Conservation (phyloP, 2,329 filamentous ascomycete genomes). For the Fusarium phyllophilum region DNA sequence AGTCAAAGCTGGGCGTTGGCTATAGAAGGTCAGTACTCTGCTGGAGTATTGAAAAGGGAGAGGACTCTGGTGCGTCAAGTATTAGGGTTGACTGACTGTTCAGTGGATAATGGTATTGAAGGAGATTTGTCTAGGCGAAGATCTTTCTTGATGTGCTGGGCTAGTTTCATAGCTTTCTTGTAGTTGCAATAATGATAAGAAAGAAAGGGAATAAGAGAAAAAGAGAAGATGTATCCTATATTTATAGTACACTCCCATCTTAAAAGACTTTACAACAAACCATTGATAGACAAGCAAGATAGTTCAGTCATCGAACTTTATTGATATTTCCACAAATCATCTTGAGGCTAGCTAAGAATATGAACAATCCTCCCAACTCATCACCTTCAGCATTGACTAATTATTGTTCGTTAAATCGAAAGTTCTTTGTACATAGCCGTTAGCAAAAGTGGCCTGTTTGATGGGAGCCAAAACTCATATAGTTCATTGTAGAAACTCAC, state of each 20-base stretch:
- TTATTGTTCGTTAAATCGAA: neutral
- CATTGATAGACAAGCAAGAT: neutral
- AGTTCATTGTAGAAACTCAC: neutral
- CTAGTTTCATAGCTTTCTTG: neutral
- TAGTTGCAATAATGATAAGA: neutral
- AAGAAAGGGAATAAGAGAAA: neutral
- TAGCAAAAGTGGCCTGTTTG: too few species aligned
- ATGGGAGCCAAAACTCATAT: too few species aligned
- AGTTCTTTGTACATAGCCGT: too few species aligned
- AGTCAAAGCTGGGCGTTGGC: neutral
- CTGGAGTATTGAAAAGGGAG: too few species aligned
- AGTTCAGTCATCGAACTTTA: neutral
- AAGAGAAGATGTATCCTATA: neutral
- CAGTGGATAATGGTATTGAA: neutral
- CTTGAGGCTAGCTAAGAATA: neutral
- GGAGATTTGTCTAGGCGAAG: neutral
- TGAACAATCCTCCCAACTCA: neutral
- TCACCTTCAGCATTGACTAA: neutral
- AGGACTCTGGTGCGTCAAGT: neutral
- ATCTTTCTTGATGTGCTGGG: neutral
- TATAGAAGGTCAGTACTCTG: neutral
- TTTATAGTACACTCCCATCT: neutral
- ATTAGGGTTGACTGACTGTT: neutral
- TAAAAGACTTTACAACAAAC: neutral
- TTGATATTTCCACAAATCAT: neutral